These are phyloP conservation scores for cucumber (Cucumis sativus) DNA, from an alignment of 306 rosid genomes.

Conservation along the genomic window Cucumber_9930_V3 NC_026655.2:13557501-13558000, in stretches of 20 bases:
- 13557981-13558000: slow-evolving; percentile 90
- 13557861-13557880: not conserved
- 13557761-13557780: not conserved
- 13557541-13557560: not conserved
- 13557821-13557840: not conserved
- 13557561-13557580: not conserved
- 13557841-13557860: not conserved
- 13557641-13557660: not conserved
- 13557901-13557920: not conserved
- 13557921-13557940: slow-evolving; percentile 85
- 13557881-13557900: not conserved
- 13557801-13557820: not conserved
- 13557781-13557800: not conserved
- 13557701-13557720: not conserved
- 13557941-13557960: slow-evolving; percentile 84
- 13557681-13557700: not conserved
- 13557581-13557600: not conserved
- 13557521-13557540: not conserved
- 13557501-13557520: not conserved
- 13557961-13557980: slow-evolving; percentile 90
- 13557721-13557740: not conserved
- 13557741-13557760: not conserved
- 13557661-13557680: not conserved
- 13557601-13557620: not conserved
- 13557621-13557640: not conserved